Evolutionary conservation across 306 rosid species (phyloP).

Genomic region (Rosa rugosa): DNA sequence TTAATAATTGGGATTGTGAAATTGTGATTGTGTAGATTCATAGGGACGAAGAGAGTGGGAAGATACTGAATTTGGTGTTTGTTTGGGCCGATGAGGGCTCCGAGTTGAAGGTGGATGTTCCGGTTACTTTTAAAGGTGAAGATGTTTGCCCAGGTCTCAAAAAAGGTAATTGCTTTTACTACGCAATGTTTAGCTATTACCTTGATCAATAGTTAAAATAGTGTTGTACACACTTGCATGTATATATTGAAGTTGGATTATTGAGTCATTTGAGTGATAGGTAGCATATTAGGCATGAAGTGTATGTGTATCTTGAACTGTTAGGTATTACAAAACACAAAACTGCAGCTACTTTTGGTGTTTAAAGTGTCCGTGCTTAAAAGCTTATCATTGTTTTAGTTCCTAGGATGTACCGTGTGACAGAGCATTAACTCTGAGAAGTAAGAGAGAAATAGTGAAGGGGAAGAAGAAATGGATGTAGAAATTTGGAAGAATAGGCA

Average conservation of each 20-base stretch:
- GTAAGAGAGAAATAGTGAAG: neutral
- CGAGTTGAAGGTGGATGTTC: slow-evolving; percentile 80
- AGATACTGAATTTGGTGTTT: slow-evolving; percentile 74
- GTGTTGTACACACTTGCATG: neutral
- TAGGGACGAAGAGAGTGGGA: slow-evolving; percentile 64
- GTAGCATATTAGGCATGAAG: neutral
- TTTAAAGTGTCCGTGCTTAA: neutral
- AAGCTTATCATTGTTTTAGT: neutral
- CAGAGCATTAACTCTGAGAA: neutral
- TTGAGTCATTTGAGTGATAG: neutral
- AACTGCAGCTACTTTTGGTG: neutral
- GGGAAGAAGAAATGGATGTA: neutral
- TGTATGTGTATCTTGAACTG: neutral
- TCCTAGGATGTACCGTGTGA: neutral
- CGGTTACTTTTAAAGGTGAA: slow-evolving; percentile 78
- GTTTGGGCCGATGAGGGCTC: slow-evolving; percentile 94
- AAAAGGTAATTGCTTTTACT: slow-evolving; percentile 59
- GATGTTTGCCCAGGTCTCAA: slow-evolving; percentile 72
- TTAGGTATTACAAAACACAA: neutral
- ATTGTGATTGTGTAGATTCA: slow-evolving; percentile 51
- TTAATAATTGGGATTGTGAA: neutral
- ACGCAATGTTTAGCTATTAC: neutral
- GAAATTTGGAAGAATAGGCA: neutral
- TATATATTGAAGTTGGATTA: neutral
- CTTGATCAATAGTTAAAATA: neutral